These are phyloP conservation scores for Cyclotella sp. DNA, from an alignment of 108 stramenopile species.

Conservation along the genomic window DNA sequence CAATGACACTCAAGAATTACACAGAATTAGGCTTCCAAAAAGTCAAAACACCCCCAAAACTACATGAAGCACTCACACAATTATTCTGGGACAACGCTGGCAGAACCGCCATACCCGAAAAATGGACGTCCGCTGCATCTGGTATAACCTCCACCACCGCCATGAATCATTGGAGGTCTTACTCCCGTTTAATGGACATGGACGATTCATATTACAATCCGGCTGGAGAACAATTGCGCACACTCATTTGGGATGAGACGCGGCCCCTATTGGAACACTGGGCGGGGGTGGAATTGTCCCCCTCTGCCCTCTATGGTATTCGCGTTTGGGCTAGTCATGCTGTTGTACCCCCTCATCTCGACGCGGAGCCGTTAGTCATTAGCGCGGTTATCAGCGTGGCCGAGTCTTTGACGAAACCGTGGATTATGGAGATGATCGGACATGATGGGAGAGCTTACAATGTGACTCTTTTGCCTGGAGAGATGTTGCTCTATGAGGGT, in stretches of 20 bases:
- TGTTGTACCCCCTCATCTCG: conserved; percentile 91
- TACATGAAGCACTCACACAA: conserved; percentile 40
- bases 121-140: conserved; percentile 48
- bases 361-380: conserved; percentile 86
- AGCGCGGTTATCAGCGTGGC: conserved; percentile 89
- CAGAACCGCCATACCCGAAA: conserved; percentile 25
- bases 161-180: conserved; percentile 81
- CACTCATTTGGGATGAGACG: conserved; percentile 47
- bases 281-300: conserved; percentile 73
- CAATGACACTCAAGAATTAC: conserved; percentile 54
- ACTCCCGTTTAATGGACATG: conserved; percentile 55
- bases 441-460: conserved; percentile 89
- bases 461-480: conserved; percentile 90
- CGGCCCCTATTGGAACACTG: conserved; percentile 76
- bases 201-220: conserved; percentile 36
- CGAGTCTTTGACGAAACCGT: conserved; percentile 82
- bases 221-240: conserved; percentile 11
- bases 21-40: conserved; percentile 78
- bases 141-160: conserved; percentile 62
- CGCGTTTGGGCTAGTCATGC: conserved; percentile 73
- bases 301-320: conserved; percentile 90
- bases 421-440: conserved; percentile 91
- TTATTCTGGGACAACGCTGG: conserved; percentile 55
- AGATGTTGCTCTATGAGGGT: conserved; percentile 93
- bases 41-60: conserved; percentile 53